These are phyloP conservation scores for Fraxinus dipetala DNA, from an alignment of 305 asterid species.

Conservation along the genomic window DNA sequence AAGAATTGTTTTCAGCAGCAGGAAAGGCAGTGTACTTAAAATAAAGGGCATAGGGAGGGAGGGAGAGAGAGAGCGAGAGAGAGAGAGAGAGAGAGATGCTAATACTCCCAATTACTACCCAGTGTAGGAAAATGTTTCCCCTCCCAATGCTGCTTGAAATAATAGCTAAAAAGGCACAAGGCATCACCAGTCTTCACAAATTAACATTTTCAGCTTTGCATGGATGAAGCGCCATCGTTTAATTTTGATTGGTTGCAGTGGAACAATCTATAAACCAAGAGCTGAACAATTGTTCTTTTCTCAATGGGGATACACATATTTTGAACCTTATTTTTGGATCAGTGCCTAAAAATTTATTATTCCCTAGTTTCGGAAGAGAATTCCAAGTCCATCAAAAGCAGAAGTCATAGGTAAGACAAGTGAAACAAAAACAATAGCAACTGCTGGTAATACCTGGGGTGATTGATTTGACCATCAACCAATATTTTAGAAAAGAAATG, in stretches of 20 bases:
- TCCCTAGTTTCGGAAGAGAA: constrained; percentile 34
- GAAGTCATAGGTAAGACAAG: constrained; percentile 34
- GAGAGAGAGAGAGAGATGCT: constrained; percentile 43
- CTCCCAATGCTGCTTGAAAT: constrained; percentile 61
- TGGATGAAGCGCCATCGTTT: constrained; percentile 47
- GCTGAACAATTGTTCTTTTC: constrained; percentile 21
- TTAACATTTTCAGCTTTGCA: constrained; percentile 54
- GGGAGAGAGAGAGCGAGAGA: neutral
- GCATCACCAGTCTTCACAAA: constrained; percentile 49
- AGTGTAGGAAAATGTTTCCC: constrained; percentile 44
- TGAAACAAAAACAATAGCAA: constrained; percentile 36
- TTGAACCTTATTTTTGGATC: constrained; percentile 35
- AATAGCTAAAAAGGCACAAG: constrained; percentile 56
- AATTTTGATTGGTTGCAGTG: constrained; percentile 32
- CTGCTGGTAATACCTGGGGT: constrained; percentile 44
- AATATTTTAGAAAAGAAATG: constrained; percentile 23
- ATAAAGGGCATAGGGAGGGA: constrained; percentile 28
- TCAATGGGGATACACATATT: constrained; percentile 45
- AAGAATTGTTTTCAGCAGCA: constrained; percentile 61
- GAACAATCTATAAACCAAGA: constrained; percentile 24
- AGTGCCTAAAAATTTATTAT: constrained; percentile 46
- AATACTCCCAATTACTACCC: constrained; percentile 73
- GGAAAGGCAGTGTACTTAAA: constrained; percentile 46
- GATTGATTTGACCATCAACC: constrained; percentile 36
- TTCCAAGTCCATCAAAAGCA: constrained; percentile 31